phyloP scores from a whole-genome alignment of 2,329 filamentous ascomycete genomes.

The Chalaropsis thielavioides region DNA sequence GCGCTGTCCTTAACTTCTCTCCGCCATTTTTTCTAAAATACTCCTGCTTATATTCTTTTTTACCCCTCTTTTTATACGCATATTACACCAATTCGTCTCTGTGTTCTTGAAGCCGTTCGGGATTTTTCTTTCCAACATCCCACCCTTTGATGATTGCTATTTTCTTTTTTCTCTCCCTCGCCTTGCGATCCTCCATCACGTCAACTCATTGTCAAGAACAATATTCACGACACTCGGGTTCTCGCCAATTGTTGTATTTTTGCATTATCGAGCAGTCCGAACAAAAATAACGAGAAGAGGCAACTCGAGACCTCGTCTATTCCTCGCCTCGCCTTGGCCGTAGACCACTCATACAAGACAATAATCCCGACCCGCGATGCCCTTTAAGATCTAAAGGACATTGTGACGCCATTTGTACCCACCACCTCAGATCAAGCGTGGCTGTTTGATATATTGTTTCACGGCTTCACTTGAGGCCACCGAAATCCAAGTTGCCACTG shows the following conservation, averaged over 20 bases:
- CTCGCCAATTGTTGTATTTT: not conserved
- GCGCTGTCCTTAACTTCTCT: not conserved
- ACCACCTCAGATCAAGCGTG: not conserved
- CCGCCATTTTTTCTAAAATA: not conserved
- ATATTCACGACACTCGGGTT: too few relatives aligned
- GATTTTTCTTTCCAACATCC: too few relatives aligned
- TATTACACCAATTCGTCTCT: too few relatives aligned
- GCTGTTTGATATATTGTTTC: not conserved
- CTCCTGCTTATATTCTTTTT: too few relatives aligned
- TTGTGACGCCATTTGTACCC: not conserved
- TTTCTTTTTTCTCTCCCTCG: too few relatives aligned
- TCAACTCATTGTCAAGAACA: too few relatives aligned
- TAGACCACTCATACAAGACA: not conserved
- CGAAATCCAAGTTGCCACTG: not conserved
- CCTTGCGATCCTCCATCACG: too few relatives aligned
- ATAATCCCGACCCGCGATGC: not conserved
- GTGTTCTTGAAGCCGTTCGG: too few relatives aligned
- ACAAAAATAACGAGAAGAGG: not conserved
- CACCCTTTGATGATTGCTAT: too few relatives aligned
- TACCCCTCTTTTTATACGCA: not conserved
- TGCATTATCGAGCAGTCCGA: not conserved
- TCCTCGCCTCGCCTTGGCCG: not conserved
- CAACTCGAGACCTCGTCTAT: not conserved
- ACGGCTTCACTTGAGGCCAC: slow-evolving; percentile 1
- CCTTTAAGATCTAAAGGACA: not conserved